These are phyloP conservation scores for Acer saccharum DNA, from an alignment of 345 rosid genomes.

Conservation along the genomic window DNA sequence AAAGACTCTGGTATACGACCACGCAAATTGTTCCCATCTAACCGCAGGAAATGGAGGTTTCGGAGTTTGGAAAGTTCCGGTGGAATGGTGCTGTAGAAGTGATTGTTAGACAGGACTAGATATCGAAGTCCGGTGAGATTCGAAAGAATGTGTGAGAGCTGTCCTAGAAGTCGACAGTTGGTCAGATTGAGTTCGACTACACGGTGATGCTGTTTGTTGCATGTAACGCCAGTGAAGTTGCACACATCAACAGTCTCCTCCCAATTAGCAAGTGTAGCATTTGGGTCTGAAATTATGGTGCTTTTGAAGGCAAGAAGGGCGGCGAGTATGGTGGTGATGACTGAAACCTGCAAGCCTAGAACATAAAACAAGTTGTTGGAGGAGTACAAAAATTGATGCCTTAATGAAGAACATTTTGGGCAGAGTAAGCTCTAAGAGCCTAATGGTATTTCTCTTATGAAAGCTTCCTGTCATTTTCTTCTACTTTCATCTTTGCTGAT, in stretches of 20 bases:
- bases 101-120: constrained; percentile 34
- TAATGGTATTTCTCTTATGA: background rate
- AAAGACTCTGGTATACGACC: constrained; percentile 45
- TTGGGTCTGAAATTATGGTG: constrained; percentile 31
- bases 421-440: background rate
- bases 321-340: constrained; percentile 19
- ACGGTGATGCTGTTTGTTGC: constrained; percentile 35
- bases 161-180: constrained; percentile 28
- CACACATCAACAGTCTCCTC: constrained; percentile 36
- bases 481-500: background rate
- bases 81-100: constrained; percentile 47
- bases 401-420: constrained; percentile 26
- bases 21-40: constrained; percentile 33
- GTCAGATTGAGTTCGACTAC: constrained; percentile 33
- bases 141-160: constrained; percentile 42
- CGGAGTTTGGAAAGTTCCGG: constrained; percentile 40
- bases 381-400: constrained; percentile 21
- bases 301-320: constrained; percentile 53
- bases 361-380: constrained; percentile 22
- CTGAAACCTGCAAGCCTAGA: constrained; percentile 18
- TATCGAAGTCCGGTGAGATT: constrained; percentile 47
- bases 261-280: constrained; percentile 45
- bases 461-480: background rate
- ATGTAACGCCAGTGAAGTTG: constrained; percentile 44
- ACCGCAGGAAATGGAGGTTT: constrained; percentile 27